Base-by-base conservation (phyloP, 768 basidiomycete genomes). In the Naganishia vishniacii region DNA sequence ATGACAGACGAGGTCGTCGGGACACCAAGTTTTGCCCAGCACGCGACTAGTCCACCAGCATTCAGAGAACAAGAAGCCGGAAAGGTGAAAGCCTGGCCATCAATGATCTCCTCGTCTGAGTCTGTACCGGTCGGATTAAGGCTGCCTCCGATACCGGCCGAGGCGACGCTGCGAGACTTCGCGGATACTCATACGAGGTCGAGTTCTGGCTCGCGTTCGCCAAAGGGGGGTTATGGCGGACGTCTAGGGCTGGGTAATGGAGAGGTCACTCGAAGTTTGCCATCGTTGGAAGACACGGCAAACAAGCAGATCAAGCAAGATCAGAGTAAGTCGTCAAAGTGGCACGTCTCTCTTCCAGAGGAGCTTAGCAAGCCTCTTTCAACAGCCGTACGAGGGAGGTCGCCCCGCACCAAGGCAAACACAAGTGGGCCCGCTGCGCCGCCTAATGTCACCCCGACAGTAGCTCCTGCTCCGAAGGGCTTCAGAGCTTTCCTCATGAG, bases 121-220 rank as follows among this genome's bases (percentile, higher is more conserved):
- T 40, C 53, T 3, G 18, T 56, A 20, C 53, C 53, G 4, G 23
- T 9, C 16, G 53, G 53, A 6, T 25, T 56, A 18, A 41, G 23
- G 37, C 37, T 56, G 15, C 53, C 53, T 40, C 53, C 37, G 34
- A 56, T 56, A 56, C 53, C 53, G 37, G 53, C 37, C 15, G 37
- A 56, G 23, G 31, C 53, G 23, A 56, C 53, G 6, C 16, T 56
- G 34, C 53, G 20, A 9, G n/a, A 56, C 25, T 5, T 40, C 1
- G 37, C 53, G 15, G 53, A 56, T 40, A 26, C 53, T 9, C 34
- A 34, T 20, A 23, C 53, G 34, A 56, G 37, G 20, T 56, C 53
- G 23, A 37, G 34, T n/a, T 56, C 53, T 13, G 53, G 53, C 11
- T 56, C 53, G 9, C 34, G 53, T 20, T 56, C 53, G 11, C 53